These are phyloP conservation scores for Blastocystis sp. DNA, from an alignment of 352 stramenopile species.

Conservation along the genomic window DNA sequence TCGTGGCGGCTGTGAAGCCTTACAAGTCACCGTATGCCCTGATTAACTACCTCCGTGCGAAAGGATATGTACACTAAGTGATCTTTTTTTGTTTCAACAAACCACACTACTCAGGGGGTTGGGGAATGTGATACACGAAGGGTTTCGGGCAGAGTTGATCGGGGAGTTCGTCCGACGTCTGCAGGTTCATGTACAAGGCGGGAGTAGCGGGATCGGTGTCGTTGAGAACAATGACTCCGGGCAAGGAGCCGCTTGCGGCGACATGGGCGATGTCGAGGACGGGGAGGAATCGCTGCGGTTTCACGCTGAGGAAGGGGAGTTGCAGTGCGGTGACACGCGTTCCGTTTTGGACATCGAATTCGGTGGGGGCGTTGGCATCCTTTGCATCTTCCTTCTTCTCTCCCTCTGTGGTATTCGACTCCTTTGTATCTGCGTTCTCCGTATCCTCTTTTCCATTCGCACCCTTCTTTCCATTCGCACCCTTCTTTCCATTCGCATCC, in stretches of 20 bases:
- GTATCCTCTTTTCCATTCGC: not conserved
- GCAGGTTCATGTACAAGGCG: not conserved
- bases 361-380: not conserved
- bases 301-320: not conserved
- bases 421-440: not conserved
- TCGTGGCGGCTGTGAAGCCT: constrained; percentile 6
- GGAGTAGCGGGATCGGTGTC: not conserved
- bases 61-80: constrained; percentile 30
- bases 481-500: not conserved
- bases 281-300: not conserved
- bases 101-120: not conserved
- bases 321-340: not conserved
- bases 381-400: not conserved
- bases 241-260: not conserved
- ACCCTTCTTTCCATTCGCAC: not conserved
- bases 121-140: constrained; percentile 30
- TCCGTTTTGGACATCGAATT: not conserved
- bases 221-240: constrained; percentile 19
- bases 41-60: constrained; percentile 24
- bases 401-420: not conserved
- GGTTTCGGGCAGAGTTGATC: not conserved
- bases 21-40: constrained; percentile 4
- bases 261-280: not conserved
- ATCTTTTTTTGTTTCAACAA: constrained; percentile 4
- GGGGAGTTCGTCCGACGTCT: not conserved